These are phyloP conservation scores for Colletotrichum destructivum DNA, from an alignment of 2,329 filamentous ascomycete genomes.

Conservation along the genomic window DNA sequence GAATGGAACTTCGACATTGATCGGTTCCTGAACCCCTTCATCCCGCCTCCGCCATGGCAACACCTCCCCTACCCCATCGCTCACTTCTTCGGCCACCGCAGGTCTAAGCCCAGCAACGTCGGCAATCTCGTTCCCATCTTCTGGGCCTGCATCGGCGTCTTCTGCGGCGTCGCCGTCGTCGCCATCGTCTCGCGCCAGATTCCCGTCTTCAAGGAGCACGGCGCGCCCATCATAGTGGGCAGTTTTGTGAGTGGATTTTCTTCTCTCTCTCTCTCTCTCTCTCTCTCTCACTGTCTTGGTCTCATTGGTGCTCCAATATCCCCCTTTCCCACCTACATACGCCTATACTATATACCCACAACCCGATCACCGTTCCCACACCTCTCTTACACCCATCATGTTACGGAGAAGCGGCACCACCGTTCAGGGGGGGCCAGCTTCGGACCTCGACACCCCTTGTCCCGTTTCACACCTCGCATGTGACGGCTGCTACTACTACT, in stretches of 20 bases:
- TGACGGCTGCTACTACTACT: constrained; percentile 16
- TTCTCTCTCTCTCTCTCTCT: too few species aligned
- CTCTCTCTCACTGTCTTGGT: too few species aligned
- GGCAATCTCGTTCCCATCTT: constrained; percentile 73
- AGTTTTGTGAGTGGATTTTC: constrained; percentile 73
- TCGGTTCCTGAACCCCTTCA: constrained; percentile 77
- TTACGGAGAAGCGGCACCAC: background rate
- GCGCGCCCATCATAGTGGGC: constrained; percentile 74
- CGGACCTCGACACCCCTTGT: constrained; percentile 3
- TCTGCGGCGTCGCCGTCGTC: constrained; percentile 73
- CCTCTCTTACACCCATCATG: background rate
- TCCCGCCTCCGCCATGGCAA: constrained; percentile 77
- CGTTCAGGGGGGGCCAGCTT: constrained; percentile 1
- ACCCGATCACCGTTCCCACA: constrained; percentile 2
- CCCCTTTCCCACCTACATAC: too few species aligned
- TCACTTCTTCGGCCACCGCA: constrained; percentile 77
- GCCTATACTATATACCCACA: too few species aligned
- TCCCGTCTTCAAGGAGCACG: constrained; percentile 65
- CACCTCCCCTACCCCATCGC: constrained; percentile 76
- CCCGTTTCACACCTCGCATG: constrained; percentile 19
- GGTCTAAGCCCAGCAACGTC: constrained; percentile 52
- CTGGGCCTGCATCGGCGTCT: constrained; percentile 77
- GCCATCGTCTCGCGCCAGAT: constrained; percentile 70
- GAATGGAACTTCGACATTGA: constrained; percentile 81
- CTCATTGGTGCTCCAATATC: too few species aligned